A percentile compares a stretch with the other conserved stretches of the same genome.
Conservation (phyloP, 2,329 filamentous ascomycete genomes). For the Cercospora sojina region DNA sequence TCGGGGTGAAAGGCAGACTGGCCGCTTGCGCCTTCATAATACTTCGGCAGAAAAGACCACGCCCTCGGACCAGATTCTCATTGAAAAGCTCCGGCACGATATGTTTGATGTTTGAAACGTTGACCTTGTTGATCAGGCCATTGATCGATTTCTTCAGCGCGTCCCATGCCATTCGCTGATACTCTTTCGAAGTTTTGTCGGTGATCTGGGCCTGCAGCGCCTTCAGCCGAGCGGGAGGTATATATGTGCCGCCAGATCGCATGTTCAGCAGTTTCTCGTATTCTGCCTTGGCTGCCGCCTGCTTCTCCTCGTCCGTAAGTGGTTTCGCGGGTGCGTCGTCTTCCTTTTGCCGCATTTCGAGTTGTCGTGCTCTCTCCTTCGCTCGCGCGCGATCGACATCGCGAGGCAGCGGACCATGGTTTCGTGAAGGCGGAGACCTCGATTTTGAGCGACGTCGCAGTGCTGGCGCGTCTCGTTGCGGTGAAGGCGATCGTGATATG, state of each 20-base stretch:
- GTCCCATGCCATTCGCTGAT: conserved; percentile 99
- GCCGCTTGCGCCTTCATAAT: conserved; percentile 99
- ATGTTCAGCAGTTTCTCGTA: conserved; percentile 89
- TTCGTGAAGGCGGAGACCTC: conserved; percentile 33
- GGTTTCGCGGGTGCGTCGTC: conserved; percentile 52
- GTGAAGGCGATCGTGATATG: conserved; percentile 39
- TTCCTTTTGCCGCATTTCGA: conserved; percentile 43
- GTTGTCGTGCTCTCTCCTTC: conserved; percentile 54
- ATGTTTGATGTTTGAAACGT: conserved; percentile 94
- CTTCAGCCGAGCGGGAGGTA: conserved; percentile 84
- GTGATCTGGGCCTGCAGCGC: conserved; percentile 96
- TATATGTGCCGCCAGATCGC: conserved; percentile 94
- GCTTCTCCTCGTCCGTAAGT: conserved; percentile 77
- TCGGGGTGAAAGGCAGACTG: conserved; percentile 91
- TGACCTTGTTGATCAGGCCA: conserved; percentile 98
- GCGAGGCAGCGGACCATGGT: conserved; percentile 45
- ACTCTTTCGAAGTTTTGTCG: conserved; percentile 93
- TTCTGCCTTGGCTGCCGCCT: conserved; percentile 84
- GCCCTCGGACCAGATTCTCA: conserved; percentile 88
- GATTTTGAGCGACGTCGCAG: conserved; percentile 35
- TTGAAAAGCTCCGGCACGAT: conserved; percentile 95
- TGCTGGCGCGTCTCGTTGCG: conserved; percentile 36
- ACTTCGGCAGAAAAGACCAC: conserved; percentile 88
- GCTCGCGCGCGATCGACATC: conserved; percentile 53
- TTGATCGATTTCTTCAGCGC: conserved; percentile 98